These are phyloP conservation scores for Trichosporon asahii DNA, from an alignment of 1,284 basidiomycete species.

Conservation along the genomic window DNA sequence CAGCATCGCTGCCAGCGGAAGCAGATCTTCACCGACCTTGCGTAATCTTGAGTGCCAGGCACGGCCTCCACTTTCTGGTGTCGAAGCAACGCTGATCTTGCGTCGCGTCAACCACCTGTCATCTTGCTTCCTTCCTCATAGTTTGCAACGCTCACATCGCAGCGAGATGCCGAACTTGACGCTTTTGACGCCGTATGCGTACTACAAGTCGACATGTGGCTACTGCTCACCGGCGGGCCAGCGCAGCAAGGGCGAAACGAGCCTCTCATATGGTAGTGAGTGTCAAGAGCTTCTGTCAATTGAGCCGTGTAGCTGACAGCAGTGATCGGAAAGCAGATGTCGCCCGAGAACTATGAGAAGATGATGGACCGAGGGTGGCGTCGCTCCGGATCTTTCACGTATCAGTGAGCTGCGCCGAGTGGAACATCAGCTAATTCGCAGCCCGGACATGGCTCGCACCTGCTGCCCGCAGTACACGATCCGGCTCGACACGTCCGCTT, in stretches of 20 bases:
- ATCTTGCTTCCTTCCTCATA: neutral
- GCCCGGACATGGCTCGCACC: constrained; percentile 72
- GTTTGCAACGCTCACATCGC: neutral
- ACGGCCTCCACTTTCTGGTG: neutral
- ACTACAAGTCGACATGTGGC: constrained; percentile 51
- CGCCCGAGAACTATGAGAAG: constrained; percentile 48
- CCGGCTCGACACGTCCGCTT: constrained; percentile 69
- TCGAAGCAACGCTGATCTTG: neutral
- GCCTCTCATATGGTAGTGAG: constrained; percentile 52
- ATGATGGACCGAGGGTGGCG: constrained; percentile 88
- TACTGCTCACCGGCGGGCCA: constrained; percentile 52
- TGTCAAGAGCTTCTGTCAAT: constrained; percentile 1
- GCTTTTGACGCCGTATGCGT: constrained; percentile 41
- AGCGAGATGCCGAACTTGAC: constrained; percentile 26
- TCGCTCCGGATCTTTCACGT: constrained; percentile 71
- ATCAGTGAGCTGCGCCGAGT: constrained; percentile 39
- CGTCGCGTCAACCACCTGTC: neutral
- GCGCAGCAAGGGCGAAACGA: constrained; percentile 36
- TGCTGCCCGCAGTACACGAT: constrained; percentile 95
- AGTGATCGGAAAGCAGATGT: constrained; percentile 5
- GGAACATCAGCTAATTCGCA: constrained; percentile 38
- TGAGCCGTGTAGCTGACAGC: neutral
- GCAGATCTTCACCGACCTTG: constrained; percentile 1
- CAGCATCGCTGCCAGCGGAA: neutral
- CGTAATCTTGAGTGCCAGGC: neutral